Base-by-base conservation (phyloP, 2,329 filamentous ascomycete genomes). In the Penicillium sp. region DNA sequence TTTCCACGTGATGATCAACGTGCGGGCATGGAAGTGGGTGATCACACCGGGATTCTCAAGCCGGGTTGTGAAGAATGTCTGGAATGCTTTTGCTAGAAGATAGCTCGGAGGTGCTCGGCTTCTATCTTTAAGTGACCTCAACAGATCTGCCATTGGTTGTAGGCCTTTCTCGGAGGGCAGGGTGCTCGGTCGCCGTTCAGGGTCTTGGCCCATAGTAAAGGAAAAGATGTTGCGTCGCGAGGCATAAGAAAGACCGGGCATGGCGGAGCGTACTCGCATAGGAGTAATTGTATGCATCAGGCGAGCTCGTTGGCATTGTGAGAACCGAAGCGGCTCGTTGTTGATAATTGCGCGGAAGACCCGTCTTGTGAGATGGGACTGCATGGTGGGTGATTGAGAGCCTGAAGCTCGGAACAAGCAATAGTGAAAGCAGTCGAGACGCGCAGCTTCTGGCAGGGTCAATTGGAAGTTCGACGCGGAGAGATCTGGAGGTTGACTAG, bases 131-230 rank as follows among this genome's bases (percentile, higher is more conserved):
- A 87, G 76, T 56, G 85, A 83, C 61, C 84, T 83, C 49, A 83
- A 78, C 70, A 91, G 83, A 55, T 89, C 83, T 64, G 89, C 82
- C 76, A 96, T 84, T 14, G 82, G 83, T 60, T 86, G 84, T 66
- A 92, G 83, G 49, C 91, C 92, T 0, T 65, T 64, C 47, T 75
- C 72, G 2, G 71, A 71, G 85, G 88, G 65, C 86, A 89, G 56
- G 86, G 77, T 63, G 86, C 61, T 43, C 10, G 65, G 81, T 47
- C 86, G 73, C 53, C 48, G 58, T 10, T 82, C 77, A 55, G 84
- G 80, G 16, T 85, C 81, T 3, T 84, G 55, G 22, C 56, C 45
- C 43, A 63, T 49, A 36, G 62, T 67, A 49, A 73, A 72, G 13
- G 70, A 64, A 52, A 75, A 74, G 16, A 74, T 54, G 7, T 56